Base-by-base conservation (phyloP, 805 yeast species). In the Priceomyces medius region DNA sequence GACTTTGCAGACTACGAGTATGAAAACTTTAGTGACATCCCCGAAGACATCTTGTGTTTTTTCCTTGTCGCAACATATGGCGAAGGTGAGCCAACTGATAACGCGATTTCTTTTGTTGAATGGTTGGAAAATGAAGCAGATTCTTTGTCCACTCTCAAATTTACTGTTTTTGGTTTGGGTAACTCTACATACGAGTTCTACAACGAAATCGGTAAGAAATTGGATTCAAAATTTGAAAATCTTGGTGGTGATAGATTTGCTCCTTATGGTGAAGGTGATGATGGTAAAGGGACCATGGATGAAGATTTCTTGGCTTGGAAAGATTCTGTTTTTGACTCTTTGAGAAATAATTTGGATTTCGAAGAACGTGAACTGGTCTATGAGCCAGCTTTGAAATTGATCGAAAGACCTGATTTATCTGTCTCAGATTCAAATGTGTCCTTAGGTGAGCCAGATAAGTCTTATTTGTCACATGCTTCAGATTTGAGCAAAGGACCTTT, bases 11-110 rank as follows among this genome's bases (percentile, higher is more conserved):
- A 87, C 56, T 89, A 82, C 57, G 97, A 91, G 51, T 85, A 75
- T 56, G 96, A 89, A 31, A 80, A 79, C 48, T 71, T 93, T 41
- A 80, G 80, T 55, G 78, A 78, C 37, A 63, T 91, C 47, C 77
- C 82, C 16, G 67, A 71, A 13, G 77, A 77, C 45, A 81, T 81
- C 16, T 80, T 88, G 47, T 62, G 68, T 20, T 66, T 69, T 43
- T 83, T 91, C 56, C 74, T 91, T 58, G 73, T 89, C 68, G 93
- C 98, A 23, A 88, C 97, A 8, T 93, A 93, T 55, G 99, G 99
- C 53, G 99, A 91, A 68, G 99, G 99, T 59, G 99, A 91, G 62
- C 96, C 96, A 53, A 91, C 99, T 10, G 99, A 91, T 62, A 87
- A 88, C 54, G 93, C 97, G n/a, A 77, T 78, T 31, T 81, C 80